Conservation (phyloP, 225 moss, liverwort and hornwort genomes). For the Neckera pumila region DNA sequence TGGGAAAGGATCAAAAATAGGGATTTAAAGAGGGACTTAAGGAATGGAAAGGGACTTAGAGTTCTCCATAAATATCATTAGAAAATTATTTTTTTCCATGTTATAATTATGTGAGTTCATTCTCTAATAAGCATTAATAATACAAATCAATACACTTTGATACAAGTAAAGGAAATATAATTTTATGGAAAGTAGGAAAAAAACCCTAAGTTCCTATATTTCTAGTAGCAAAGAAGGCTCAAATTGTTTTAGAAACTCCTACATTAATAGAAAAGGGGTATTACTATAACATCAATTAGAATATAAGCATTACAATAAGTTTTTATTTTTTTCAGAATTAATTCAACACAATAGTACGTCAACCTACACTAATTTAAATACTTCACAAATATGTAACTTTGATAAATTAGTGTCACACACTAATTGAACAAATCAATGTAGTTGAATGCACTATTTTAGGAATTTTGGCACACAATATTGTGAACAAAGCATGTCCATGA, state of each 20-base stretch:
- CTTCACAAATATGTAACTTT: not conserved
- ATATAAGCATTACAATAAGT: not conserved
- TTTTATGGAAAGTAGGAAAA: not conserved
- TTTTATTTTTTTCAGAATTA: no score
- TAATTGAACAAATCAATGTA: not conserved
- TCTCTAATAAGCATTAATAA: not conserved
- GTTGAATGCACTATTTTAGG: not conserved
- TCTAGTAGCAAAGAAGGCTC: not conserved
- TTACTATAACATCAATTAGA: not conserved
- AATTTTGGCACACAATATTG: not conserved
- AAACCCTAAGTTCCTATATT: not conserved
- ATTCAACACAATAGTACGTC: no score
- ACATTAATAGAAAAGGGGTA: no score
- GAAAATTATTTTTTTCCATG: not conserved
- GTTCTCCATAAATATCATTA: not conserved
- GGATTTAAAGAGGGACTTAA: rapidly evolving
- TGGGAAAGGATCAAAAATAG: not conserved
- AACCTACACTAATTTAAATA: not conserved
- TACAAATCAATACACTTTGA: not conserved
- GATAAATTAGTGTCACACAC: not conserved
- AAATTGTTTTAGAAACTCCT: not conserved
- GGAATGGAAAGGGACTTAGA: rapidly evolving
- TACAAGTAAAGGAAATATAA: not conserved
- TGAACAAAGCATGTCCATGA: not conserved
- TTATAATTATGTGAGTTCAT: no score